Conservation (phyloP, 2,329 filamentous ascomycete species). For the Sphaerulina populicola region DNA sequence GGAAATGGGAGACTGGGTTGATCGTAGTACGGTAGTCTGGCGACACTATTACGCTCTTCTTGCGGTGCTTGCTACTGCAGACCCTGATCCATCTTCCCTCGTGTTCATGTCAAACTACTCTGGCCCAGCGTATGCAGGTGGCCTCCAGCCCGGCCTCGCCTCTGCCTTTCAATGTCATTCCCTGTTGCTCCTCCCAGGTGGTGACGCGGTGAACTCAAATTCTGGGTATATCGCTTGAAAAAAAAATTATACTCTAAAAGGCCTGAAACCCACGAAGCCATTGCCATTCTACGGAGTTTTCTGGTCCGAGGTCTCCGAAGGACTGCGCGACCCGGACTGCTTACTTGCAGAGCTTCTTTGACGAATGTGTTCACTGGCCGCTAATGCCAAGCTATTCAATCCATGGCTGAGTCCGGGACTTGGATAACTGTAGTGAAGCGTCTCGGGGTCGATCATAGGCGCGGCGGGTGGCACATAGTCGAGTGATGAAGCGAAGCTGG, state of each 20-base stretch:
- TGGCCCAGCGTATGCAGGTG: too few relatives aligned
- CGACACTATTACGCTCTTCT: too few relatives aligned
- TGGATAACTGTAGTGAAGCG: constrained; percentile 32
- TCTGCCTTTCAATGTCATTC: not conserved
- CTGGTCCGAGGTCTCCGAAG: constrained; percentile 17
- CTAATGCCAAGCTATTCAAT: constrained; percentile 34
- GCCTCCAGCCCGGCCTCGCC: too few relatives aligned
- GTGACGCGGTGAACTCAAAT: constrained; percentile 8
- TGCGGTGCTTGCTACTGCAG: not conserved
- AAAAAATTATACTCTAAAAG: constrained; percentile 9
- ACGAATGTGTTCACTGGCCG: constrained; percentile 31
- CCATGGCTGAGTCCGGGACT: constrained; percentile 34
- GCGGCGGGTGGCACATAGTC: constrained; percentile 30
- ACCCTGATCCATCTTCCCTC: not conserved
- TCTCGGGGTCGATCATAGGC: constrained; percentile 29
- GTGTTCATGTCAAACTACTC: not conserved
- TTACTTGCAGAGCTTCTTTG: constrained; percentile 26
- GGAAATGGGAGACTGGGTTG: too few relatives aligned
- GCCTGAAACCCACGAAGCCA: not conserved
- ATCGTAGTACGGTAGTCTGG: too few relatives aligned
- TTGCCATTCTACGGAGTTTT: constrained; percentile 10
- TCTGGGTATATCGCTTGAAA: constrained; percentile 16
- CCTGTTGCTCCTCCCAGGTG: not conserved
- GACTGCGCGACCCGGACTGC: constrained; percentile 22
- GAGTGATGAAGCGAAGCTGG: constrained; percentile 28